Conservation (phyloP, 371 early-diverging fungal species). For the Massospora cicadina region DNA sequence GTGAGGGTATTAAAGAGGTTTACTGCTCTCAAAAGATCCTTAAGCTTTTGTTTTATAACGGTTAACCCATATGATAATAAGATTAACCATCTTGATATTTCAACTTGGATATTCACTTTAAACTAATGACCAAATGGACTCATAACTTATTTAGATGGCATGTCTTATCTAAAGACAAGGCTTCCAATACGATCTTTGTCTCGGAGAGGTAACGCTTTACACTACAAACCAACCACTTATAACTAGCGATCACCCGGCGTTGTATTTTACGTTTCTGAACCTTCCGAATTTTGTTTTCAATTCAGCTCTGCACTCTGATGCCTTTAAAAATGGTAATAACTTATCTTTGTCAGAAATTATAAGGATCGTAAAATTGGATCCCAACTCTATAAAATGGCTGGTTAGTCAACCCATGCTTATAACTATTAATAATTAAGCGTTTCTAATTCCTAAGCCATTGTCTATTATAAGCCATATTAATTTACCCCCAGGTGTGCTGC, state of each 20-base stretch:
- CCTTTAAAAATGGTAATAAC: neutral
- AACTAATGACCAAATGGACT: no score
- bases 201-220: neutral
- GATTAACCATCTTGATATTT: neutral
- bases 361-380: no score
- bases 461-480: neutral
- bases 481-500: neutral
- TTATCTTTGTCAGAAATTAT: no score
- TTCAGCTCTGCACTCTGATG: neutral
- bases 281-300: neutral
- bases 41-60: neutral
- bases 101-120: neutral
- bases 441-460: neutral
- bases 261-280: neutral
- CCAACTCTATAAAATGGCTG: no score
- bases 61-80: neutral
- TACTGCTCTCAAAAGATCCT: neutral
- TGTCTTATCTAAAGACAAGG: neutral
- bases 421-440: no score
- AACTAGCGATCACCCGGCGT: neutral
- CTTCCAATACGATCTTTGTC: neutral
- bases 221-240: neutral
- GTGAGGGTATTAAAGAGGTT: neutral
- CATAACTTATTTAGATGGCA: neutral
- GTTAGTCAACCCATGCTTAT: no score